A percentile compares a stretch with the other conserved stretches of the same genome.
Evolutionary conservation across 2,329 filamentous ascomycete species (phyloP).

Genomic region (Neonectria magnoliae): DNA sequence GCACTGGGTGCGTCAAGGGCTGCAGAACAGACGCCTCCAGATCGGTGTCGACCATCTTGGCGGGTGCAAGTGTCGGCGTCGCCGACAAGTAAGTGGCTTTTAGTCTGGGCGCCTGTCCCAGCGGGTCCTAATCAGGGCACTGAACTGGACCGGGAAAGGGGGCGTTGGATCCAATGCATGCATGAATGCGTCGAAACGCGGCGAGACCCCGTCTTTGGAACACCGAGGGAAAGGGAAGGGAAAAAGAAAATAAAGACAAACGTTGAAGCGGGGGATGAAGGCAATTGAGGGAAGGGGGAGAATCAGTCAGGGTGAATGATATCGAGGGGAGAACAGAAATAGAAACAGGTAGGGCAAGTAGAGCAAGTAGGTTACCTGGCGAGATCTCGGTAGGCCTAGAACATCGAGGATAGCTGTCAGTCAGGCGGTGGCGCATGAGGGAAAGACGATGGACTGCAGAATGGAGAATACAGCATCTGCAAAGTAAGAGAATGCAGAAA

Average conservation of each 20-base stretch:
- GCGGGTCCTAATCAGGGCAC: not conserved
- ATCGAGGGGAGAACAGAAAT: too few species aligned
- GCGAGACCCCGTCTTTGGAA: constrained; percentile 7
- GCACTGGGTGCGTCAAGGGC: not conserved
- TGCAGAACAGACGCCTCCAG: constrained; percentile 18
- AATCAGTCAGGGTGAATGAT: too few species aligned
- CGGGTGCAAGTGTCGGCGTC: constrained; percentile 22
- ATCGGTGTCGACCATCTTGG: constrained; percentile 13
- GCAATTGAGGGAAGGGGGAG: too few species aligned
- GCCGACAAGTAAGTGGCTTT: constrained; percentile 15
- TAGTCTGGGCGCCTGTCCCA: constrained; percentile 4
- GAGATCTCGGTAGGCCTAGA: constrained; percentile 52
- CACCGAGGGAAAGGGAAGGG: not conserved
- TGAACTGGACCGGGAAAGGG: constrained; percentile 8
- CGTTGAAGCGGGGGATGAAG: not conserved
- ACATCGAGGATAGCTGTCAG: constrained; percentile 37
- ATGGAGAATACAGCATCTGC: constrained; percentile 18
- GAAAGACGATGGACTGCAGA: constrained; percentile 9
- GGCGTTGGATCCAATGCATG: not conserved
- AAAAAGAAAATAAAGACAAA: not conserved
- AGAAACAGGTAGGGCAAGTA: too few species aligned
- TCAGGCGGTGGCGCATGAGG: constrained; percentile 13
- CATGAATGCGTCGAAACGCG: not conserved
- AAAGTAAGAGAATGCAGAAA: constrained; percentile 17
- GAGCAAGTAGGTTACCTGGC: constrained; percentile 38